Conservation (phyloP, 345 rosid species). For the Trapa incisa region DNA sequence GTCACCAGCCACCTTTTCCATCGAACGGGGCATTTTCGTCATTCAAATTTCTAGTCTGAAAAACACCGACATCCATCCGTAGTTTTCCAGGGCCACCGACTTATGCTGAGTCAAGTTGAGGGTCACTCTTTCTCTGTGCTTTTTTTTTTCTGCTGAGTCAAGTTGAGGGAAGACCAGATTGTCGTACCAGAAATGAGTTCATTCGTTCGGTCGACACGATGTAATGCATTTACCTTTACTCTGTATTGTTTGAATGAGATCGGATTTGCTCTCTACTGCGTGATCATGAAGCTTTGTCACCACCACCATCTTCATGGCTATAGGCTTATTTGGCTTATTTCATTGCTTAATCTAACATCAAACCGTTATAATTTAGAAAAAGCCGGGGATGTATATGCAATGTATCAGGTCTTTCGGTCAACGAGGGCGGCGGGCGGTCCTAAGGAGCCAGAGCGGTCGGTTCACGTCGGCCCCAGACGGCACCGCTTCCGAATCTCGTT, state of each 20-base stretch:
- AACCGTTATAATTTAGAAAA: too few relatives aligned
- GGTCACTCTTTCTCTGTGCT: not conserved
- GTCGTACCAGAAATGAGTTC: constrained; percentile 5
- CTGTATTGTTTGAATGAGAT: not conserved
- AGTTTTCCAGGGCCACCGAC: not conserved
- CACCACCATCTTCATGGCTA: too few relatives aligned
- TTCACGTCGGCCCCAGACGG: too few relatives aligned
- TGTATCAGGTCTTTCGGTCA: too few relatives aligned
- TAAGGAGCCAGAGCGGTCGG: not conserved
- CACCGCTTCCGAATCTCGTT: too few relatives aligned
- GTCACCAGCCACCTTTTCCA: too few relatives aligned
- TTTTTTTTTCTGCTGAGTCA: not conserved
- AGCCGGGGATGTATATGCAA: too few relatives aligned
- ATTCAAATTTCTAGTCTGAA: not conserved
- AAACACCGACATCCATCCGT: not conserved
- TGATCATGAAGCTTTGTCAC: too few relatives aligned
- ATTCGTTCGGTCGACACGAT: constrained; percentile 6
- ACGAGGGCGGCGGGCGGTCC: not conserved
- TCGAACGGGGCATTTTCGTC: not conserved
- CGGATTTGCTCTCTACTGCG: not conserved
- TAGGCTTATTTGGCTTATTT: too few relatives aligned
- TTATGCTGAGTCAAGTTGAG: not conserved
- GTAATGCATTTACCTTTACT: not conserved
- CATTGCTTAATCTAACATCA: too few relatives aligned
- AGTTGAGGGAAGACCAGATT: not conserved